Evolutionary conservation across 2,329 filamentous ascomycete genomes (phyloP).

Genomic region (Magnaporthiopsis incrustans): DNA sequence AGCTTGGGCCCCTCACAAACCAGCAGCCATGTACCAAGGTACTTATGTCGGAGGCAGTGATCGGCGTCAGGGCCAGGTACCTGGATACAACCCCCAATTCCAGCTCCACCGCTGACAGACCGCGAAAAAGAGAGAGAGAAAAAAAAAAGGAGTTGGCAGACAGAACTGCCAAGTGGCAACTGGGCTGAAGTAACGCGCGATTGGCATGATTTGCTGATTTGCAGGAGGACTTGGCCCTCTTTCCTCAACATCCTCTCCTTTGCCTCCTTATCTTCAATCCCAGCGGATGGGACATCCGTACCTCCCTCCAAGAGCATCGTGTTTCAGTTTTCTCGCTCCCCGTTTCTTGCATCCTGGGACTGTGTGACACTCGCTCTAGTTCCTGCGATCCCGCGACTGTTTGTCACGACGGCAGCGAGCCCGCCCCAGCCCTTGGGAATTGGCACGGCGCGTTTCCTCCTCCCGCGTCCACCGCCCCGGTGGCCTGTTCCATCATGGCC

Average conservation of each 20-base stretch:
- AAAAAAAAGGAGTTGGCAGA: not conserved
- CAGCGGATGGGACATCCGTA: not conserved
- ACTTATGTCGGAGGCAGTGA: not conserved
- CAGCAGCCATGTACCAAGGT: not conserved
- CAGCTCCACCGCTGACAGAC: not conserved
- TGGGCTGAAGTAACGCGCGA: not conserved
- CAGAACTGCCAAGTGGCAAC: not conserved
- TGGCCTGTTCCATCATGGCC: constrained; percentile 31
- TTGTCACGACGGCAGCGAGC: too few species aligned
- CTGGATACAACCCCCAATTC: not conserved
- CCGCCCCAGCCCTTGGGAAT: not conserved
- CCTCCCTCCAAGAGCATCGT: not conserved
- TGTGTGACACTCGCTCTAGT: not conserved
- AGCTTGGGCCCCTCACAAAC: not conserved
- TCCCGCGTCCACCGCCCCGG: not conserved
- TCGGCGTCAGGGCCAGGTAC: not conserved
- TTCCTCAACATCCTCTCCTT: not conserved
- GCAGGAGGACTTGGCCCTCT: not conserved
- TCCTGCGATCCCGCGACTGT: too few species aligned
- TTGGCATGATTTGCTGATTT: not conserved
- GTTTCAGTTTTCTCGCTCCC: not conserved
- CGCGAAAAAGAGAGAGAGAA: not conserved
- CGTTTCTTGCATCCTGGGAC: not conserved
- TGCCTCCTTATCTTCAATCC: not conserved
- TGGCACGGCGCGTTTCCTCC: not conserved